phyloP scores from a whole-genome alignment of 306 rosid genomes.

The Cucurbita maxima region DNA sequence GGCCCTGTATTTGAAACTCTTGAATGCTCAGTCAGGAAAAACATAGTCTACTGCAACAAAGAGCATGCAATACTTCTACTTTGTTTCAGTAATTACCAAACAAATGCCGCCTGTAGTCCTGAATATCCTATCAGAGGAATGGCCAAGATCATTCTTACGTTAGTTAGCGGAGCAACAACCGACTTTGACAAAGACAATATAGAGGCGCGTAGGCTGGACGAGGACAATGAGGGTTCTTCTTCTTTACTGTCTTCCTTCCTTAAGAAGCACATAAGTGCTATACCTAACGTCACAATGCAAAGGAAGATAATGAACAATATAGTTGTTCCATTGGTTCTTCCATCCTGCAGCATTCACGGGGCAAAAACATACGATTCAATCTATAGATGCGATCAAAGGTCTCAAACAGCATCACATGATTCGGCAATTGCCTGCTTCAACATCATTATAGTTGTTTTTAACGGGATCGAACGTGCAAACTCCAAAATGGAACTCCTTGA shows the following conservation, averaged over 20 bases:
- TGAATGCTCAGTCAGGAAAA: constrained; percentile 5
- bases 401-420: not conserved
- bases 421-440: not conserved
- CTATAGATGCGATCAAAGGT: not conserved
- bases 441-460: not conserved
- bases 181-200: constrained; percentile 39
- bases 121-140: constrained; percentile 89
- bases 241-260: constrained; percentile 31
- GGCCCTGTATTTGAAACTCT: constrained; percentile 40
- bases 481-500: not conserved
- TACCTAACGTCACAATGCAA: constrained; percentile 56
- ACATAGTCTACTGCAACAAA: constrained; percentile 7
- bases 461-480: not conserved
- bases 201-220: constrained; percentile 26
- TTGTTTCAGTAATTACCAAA: constrained; percentile 49
- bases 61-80: constrained; percentile 6
- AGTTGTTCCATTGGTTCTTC: constrained; percentile 45
- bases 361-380: constrained; percentile 1
- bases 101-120: constrained; percentile 94
- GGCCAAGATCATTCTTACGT: constrained; percentile 57
- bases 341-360: constrained; percentile 38
- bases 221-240: constrained; percentile 22
- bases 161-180: constrained; percentile 38
- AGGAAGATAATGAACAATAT: constrained; percentile 67
- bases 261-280: constrained; percentile 66